Conservation (phyloP, 2,329 filamentous ascomycete species). For the Claviceps sorghi region DNA sequence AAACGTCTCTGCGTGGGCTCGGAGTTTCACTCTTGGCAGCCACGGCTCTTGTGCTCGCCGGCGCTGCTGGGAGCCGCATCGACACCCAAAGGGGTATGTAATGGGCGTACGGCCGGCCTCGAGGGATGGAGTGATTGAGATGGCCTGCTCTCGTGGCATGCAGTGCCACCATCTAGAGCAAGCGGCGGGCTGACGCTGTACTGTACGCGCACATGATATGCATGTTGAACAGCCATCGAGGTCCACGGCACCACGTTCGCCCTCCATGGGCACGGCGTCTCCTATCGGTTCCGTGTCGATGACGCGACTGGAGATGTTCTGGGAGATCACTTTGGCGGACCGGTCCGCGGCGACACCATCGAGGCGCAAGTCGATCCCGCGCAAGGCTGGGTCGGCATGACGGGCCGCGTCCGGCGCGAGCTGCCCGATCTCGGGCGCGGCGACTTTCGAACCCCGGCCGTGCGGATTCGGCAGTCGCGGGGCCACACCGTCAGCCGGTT, state of each 20-base stretch:
- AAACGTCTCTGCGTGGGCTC: background rate
- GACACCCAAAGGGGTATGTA: background rate
- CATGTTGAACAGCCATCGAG: constrained; percentile 28
- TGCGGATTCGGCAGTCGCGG: constrained; percentile 43
- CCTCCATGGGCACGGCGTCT: constrained; percentile 39
- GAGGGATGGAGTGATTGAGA: background rate
- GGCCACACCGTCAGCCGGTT: constrained; percentile 46
- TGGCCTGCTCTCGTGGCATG: background rate
- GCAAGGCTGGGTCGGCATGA: constrained; percentile 36
- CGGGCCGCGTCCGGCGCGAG: constrained; percentile 21
- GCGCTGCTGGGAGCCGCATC: background rate
- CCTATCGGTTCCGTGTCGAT: constrained; percentile 51
- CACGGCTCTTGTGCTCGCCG: too few species aligned
- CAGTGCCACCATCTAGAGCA: background rate
- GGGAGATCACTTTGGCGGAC: constrained; percentile 47
- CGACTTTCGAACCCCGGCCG: constrained; percentile 46
- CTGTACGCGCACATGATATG: background rate
- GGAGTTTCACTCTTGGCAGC: too few species aligned
- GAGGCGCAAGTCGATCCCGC: constrained; percentile 23
- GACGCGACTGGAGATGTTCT: constrained; percentile 38
- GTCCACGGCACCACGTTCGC: constrained; percentile 42
- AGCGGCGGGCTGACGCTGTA: background rate
- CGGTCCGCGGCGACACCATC: constrained; percentile 31
- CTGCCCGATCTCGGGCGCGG: constrained; percentile 50
- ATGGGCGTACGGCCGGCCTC: background rate